Percentiles rank a stretch among this genome's conserved stretches.
Evolutionary conservation across 192 early-diverging fungal species (phyloP).

Genomic region (Obelidium mucronatum): DNA sequence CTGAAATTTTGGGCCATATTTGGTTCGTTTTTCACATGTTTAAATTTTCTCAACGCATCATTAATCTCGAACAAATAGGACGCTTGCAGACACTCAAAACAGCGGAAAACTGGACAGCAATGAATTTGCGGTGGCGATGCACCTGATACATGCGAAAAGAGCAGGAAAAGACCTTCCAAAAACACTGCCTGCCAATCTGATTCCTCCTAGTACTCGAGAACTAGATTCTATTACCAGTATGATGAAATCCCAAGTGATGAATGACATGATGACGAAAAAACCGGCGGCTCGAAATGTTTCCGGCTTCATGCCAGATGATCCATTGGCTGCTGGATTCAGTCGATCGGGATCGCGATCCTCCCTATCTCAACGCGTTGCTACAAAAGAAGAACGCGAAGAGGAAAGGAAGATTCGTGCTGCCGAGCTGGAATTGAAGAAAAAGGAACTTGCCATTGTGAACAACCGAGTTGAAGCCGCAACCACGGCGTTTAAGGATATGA

Average conservation of each 20-base stretch:
- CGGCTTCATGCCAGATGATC: slow-evolving; percentile 39
- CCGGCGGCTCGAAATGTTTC: not conserved
- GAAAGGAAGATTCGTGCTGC: slow-evolving; percentile 46
- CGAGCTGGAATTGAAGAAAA: slow-evolving; percentile 46
- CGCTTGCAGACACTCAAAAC: slow-evolving; percentile 78
- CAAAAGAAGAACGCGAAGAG: slow-evolving; percentile 44
- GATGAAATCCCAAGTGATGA: slow-evolving; percentile 70
- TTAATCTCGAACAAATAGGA: slow-evolving; percentile 48
- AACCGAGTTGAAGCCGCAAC: slow-evolving; percentile 38
- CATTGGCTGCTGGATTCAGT: slow-evolving; percentile 32
- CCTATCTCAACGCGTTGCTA: slow-evolving; percentile 17
- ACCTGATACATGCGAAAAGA: slow-evolving; percentile 88
- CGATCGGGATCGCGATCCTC: slow-evolving; percentile 22
- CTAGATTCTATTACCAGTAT: slow-evolving; percentile 67
- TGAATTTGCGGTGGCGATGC: slow-evolving; percentile 98
- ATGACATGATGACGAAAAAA: slow-evolving; percentile 61
- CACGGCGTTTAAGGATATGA: slow-evolving; percentile 33
- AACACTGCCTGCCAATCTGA: slow-evolving; percentile 79
- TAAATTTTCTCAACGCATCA: not conserved
- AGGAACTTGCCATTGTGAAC: slow-evolving; percentile 46
- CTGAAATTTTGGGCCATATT: slow-evolving; percentile 75
- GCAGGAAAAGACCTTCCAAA: slow-evolving; percentile 83
- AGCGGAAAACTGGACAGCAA: slow-evolving; percentile 90
- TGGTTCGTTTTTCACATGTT: slow-evolving; percentile 53
- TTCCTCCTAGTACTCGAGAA: slow-evolving; percentile 87